Percentiles rank a stretch among this genome's conserved stretches.
Evolutionary conservation across 139 green algal genomes (phyloP).

Genomic region (Mychonastes homosphaera): DNA sequence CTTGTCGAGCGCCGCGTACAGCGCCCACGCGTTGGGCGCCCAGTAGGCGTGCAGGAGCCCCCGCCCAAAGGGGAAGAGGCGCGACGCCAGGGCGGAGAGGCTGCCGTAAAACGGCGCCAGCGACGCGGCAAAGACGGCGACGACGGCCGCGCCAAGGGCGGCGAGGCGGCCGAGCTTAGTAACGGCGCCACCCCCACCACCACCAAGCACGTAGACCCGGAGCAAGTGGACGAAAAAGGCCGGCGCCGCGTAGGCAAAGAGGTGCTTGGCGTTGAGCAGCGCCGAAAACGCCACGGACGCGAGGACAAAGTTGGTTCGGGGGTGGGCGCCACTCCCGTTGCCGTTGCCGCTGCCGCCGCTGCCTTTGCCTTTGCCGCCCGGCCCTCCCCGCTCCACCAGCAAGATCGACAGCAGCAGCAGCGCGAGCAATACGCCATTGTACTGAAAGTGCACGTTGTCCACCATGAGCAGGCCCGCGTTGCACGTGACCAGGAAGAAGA

Average conservation of each 20-base stretch:
- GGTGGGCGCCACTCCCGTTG: too few relatives aligned
- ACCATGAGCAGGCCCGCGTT: conserved; percentile 81
- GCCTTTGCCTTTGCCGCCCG: conserved; percentile 21
- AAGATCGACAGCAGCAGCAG: conserved; percentile 59
- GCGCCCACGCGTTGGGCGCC: conserved; percentile 89
- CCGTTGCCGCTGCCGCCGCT: conserved; percentile 1
- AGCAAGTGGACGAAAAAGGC: conserved; percentile 74
- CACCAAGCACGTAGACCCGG: conserved; percentile 35
- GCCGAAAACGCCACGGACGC: conserved; percentile 63
- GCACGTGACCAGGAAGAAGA: conserved; percentile 33
- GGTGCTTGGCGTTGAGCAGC: conserved; percentile 90
- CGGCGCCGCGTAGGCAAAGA: conserved; percentile 78
- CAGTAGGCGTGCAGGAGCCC: conserved; percentile 91
- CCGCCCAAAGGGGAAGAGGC: conserved; percentile 87
- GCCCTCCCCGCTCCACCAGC: conserved; percentile 17
- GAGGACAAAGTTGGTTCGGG: too few relatives aligned
- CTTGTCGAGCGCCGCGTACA: conserved; percentile 79
- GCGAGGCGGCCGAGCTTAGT: conserved; percentile 18
- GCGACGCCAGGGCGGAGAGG: conserved; percentile 22
- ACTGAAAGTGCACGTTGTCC: conserved; percentile 98
- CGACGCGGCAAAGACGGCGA: conserved; percentile 36
- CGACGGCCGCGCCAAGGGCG: conserved; percentile 33
- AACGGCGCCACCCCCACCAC: neutral
- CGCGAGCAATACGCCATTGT: conserved; percentile 89
- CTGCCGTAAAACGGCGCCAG: conserved; percentile 56